Conservation (phyloP, 805 yeast species). For the Cyberlindnera petersonii region DNA sequence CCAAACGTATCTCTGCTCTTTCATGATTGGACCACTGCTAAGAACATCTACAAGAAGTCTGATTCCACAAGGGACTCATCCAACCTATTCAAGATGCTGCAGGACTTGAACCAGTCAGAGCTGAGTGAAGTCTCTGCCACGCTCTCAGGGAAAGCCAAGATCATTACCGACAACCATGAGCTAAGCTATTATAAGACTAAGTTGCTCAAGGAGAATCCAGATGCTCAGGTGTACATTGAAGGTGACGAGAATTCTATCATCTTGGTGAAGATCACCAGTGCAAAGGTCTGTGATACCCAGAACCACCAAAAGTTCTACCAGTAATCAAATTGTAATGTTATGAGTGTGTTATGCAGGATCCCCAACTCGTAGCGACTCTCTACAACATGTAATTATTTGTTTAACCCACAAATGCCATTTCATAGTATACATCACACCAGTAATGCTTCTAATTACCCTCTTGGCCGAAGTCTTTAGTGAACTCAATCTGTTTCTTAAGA, state of each 20-base stretch:
- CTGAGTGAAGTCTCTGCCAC: conserved; percentile 80
- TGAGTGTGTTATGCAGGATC: too few relatives aligned
- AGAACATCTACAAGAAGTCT: conserved; percentile 32
- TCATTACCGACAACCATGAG: conserved; percentile 47
- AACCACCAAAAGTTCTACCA: conserved; percentile 44
- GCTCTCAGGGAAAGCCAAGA: conserved; percentile 64
- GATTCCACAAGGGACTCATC: conserved; percentile 33
- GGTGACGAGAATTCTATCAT: conserved; percentile 64
- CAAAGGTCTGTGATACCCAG: conserved; percentile 76
- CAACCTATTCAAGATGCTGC: conserved; percentile 56
- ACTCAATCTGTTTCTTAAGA: conserved; percentile 74
- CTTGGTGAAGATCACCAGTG: conserved; percentile 58
- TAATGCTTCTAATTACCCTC: conserved; percentile 67
- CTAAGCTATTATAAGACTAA: conserved; percentile 57
- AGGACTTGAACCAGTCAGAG: conserved; percentile 75
- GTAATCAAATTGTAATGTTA: conserved; percentile 17
- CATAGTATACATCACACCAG: not conserved
- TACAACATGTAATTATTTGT: too few relatives aligned
- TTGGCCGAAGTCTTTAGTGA: conserved; percentile 94
- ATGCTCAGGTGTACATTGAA: conserved; percentile 63
- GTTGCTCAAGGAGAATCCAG: conserved; percentile 60
- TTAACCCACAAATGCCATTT: too few relatives aligned
- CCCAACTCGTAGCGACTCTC: too few relatives aligned
- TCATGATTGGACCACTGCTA: conserved; percentile 85
- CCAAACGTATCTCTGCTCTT: conserved; percentile 78